phyloP scores from a whole-genome alignment of 495 filamentous ascomycete species.

The Daldinia bambusicola region DNA sequence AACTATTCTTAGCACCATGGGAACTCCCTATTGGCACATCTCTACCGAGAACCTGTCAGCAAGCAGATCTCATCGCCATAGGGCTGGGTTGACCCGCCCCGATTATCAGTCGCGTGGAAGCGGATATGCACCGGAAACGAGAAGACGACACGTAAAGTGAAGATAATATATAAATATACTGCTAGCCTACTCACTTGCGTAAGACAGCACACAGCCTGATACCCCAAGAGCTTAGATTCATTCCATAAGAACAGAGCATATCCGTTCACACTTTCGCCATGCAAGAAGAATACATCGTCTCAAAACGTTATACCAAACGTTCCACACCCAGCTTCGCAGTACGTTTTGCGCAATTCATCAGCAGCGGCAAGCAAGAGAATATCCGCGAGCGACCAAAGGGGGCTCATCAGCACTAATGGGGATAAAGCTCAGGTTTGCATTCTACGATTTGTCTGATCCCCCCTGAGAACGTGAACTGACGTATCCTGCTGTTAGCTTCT shows the following conservation, averaged over 20 bases:
- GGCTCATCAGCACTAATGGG: conserved; percentile 40
- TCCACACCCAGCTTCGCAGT: conserved; percentile 34
- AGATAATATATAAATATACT: conserved; percentile 26
- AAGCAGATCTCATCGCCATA: conserved; percentile 25
- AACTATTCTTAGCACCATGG: conserved; percentile 30
- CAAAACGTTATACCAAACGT: conserved; percentile 28
- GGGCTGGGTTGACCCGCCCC: conserved; percentile 22
- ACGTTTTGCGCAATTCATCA: conserved; percentile 48
- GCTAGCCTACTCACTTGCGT: neutral
- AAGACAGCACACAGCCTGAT: neutral
- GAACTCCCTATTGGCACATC: conserved; percentile 19
- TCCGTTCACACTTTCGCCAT: conserved; percentile 8
- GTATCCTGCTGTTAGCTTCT: conserved; percentile 12
- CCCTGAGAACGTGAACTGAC: conserved; percentile 9
- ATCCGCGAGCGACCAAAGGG: conserved; percentile 41
- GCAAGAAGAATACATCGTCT: conserved; percentile 41
- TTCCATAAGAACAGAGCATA: neutral
- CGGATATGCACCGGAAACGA: neutral
- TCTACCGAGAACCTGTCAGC: conserved; percentile 30
- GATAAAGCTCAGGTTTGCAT: conserved; percentile 20
- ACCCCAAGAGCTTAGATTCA: neutral
- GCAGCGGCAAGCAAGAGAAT: conserved; percentile 49
- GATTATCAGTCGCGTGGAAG: conserved; percentile 1
- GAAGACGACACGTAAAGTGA: conserved; percentile 3
- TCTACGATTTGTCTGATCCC: neutral